These are phyloP conservation scores for Salinomyces thailandicus DNA, from an alignment of 2,329 filamentous ascomycete species.

Conservation along the genomic window DNA sequence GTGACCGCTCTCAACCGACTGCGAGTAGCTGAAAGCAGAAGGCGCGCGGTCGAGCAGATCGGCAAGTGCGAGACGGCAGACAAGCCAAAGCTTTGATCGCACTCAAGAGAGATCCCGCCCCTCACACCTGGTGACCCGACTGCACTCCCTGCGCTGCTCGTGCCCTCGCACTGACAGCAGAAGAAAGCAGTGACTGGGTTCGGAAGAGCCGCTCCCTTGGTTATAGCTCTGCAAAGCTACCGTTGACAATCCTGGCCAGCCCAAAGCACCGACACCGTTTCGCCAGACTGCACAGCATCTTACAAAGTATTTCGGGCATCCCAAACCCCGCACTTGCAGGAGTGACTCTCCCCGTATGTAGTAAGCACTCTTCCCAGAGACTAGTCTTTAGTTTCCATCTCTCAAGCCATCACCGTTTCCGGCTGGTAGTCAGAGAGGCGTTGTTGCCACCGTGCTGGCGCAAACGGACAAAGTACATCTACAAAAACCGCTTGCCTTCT, in stretches of 20 bases:
- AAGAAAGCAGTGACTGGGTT: conserved; percentile 8
- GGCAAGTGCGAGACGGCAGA: conserved; percentile 41
- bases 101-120: conserved; percentile 76
- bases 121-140: conserved; percentile 8
- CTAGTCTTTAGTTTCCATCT: conserved; percentile 89
- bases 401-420: conserved; percentile 15
- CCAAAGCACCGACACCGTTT: conserved; percentile 16
- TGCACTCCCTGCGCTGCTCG: conserved; percentile 1
- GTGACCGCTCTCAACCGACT: too few species aligned
- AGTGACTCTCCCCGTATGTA: conserved; percentile 60
- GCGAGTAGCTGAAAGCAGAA: conserved; percentile 4
- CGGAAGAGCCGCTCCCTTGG: conserved; percentile 14
- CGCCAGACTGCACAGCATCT: conserved; percentile 11
- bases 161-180: not conserved
- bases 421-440: conserved; percentile 46
- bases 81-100: conserved; percentile 94
- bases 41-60: conserved; percentile 8
- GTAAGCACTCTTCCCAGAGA: conserved; percentile 70
- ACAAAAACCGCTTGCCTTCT: conserved; percentile 70
- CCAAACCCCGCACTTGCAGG: conserved; percentile 13
- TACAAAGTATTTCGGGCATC: conserved; percentile 8
- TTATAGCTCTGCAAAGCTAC: conserved; percentile 2
- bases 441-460: conserved; percentile 24
- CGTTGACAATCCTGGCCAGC: conserved; percentile 10
- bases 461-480: conserved; percentile 86